Base-by-base conservation (phyloP, 441 rosid genomes). In the Erysimum cheiri region DNA sequence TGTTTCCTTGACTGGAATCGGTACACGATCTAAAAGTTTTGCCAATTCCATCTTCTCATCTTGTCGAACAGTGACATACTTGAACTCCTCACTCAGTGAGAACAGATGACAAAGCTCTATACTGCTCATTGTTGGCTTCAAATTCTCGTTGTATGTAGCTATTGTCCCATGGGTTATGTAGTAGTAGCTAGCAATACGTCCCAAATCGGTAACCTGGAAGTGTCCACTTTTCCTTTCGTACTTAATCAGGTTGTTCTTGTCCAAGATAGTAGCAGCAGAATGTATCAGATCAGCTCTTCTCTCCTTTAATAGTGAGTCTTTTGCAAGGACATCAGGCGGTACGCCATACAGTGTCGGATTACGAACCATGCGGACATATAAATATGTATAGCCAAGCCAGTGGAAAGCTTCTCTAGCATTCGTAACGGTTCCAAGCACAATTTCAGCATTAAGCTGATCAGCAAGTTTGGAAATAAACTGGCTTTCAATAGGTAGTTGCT, bases 21-120 rank as follows among this genome's bases (percentile, higher is more conserved):
- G 98, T 73, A 92, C 96, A 68, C 88, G 87, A 31, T 85, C 89
- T 80, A 95, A 57, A 55, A 92, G 99, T 80, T 90, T 88, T 2
- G 96, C 89, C 67, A 92, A 87, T 70, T 95, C 99, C 95, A 90
- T 87, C 88, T 92, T 92, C 94, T 95, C 98, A 80, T 92, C 93
- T 76, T 90, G 95, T 50, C 99, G 85, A 73, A 94, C 99, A 5
- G 93, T 86, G 19, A 90, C 98, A 77, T 90, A 88, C 64, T 85
- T 94, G 77, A 94, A 94, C 75, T 92, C 98, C 79, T 94, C 98
- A 72, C 96, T 94, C 11, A 88, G 84, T 5, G 90, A 87, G 60
- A 94, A 90, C 57, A 94, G 75, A 54, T 86, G 88, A 55, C 85
- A 94, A 19, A 94, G 89, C 74, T 94, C 97, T 60, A 92, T 88